Conservation (phyloP, 2,329 filamentous ascomycete species). For the Nigrospora oryzae region DNA sequence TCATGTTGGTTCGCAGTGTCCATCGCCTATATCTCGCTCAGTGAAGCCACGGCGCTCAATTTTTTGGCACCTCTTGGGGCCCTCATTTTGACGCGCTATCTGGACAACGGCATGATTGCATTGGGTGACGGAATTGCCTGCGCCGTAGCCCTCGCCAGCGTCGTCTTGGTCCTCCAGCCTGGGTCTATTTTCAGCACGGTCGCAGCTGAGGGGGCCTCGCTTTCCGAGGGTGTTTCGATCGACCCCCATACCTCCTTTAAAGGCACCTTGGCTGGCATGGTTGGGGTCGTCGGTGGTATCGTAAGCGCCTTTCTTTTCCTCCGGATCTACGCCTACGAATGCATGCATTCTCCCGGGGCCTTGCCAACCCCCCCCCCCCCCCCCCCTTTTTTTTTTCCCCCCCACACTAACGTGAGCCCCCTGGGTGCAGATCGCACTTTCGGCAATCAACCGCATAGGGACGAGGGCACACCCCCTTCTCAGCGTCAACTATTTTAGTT, state of each 20-base stretch:
- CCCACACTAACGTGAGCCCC: background rate
- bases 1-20: background rate
- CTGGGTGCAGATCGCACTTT: background rate
- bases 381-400: too few relatives aligned
- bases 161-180: slow-evolving; percentile 1
- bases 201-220: background rate
- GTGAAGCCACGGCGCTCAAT: slow-evolving; percentile 1
- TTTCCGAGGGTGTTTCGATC: background rate
- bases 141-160: background rate
- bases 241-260: background rate
- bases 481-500: background rate
- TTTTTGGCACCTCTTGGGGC: slow-evolving; percentile 1
- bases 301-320: background rate
- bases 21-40: background rate
- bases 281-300: background rate
- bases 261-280: background rate
- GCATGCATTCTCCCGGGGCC: too few relatives aligned
- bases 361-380: too few relatives aligned
- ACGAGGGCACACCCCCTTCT: background rate
- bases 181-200: background rate
- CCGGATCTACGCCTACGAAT: background rate
- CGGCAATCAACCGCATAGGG: background rate
- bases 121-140: background rate
- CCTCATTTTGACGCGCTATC: background rate
- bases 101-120: background rate